Evolutionary conservation across 345 rosid species (phyloP), one percentile per base, ranked within the genome.

Genomic region (Punica granatum): DNA sequence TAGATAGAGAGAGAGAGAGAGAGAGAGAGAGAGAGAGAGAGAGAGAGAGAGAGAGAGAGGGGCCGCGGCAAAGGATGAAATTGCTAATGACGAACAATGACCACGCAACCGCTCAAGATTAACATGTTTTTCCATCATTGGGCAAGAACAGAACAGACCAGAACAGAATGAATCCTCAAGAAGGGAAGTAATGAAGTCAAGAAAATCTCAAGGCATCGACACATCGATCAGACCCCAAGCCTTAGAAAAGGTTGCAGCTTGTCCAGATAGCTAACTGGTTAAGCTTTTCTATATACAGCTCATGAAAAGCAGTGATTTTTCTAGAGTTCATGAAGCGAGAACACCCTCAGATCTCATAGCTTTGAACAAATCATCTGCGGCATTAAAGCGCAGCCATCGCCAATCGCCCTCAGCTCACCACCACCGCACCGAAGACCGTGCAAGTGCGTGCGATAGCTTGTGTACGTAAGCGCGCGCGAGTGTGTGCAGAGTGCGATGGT

Each of bases 311-410:
- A 11, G 41, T 4, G 6, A 11, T 4, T 4, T 37, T 37, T 37
- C 41, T 37, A 11, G 41, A 37, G 41, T 1, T 51, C 37, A 35
- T 3, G 37, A 35, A 13, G 19, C 10, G 46, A 34, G 18, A 30
- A 59, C 5, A 56, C 65, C 71, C 71, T 68, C 71, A 68, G 71
- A 68, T 68, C 71, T 68, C 71, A 68, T 68, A 68, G 71, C 71
- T 68, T 51, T 60, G 39, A 42, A 49, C 30, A 60, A 30, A 56
- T 68, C 71, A 68, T 68, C 35, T 43, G 71, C 71, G 64, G 71
- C 32, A 28, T 25, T 18, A 23, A 28, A 42, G 5, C 32, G 41
- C 44, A 32, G 71, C 30, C 53, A 30, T 26, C 51, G 19, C 26
- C 56, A 35, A 60, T 26, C 60, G 18, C 33, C 53, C 43, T 43